Evolutionary conservation across 2,329 filamentous ascomycete genomes (phyloP), one percentile per base, ranked within the genome.

Genomic region (Leptographium lundbergii): DNA sequence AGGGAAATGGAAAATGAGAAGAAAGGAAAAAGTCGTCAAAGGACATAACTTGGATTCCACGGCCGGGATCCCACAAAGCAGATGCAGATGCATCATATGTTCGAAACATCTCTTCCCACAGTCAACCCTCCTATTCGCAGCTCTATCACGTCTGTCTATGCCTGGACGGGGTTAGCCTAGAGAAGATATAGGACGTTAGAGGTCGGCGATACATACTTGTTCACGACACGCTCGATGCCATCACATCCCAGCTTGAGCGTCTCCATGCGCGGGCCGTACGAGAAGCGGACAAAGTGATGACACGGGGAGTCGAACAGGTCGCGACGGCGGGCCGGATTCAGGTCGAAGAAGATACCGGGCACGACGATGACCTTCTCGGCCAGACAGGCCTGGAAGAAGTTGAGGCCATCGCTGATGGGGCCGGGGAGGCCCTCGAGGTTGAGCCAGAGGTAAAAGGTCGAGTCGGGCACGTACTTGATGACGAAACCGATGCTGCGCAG

Each of bases 331-430:
- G 88, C 87, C 4, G 92, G 92, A 75, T 97, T 97, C 64, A 97
- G 74, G 68, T 97, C 92, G 71, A 97, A 97, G 81, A 97, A 97
- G 72, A 97, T 97, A 61, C 92, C 92, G 0, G 92, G 92, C 5
- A 97, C 92, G 22, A 96, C 91, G 68, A 96, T 96, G 65, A 95
- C 89, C 79, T 95, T 95, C 77, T 96, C 91, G 68, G 88, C 84
- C 52, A 97, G 77, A 69, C 94, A 94, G 34, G 91, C 91, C 71
- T 94, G 85, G 83, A 97, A 96, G 81, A 97, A 97, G 76, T 95
- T 96, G 68, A 97, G 77, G 10, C 92, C 92, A 70, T 97, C 92
- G 61, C 88, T 86, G 71, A 97, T 95, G 62, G 85, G 81, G n/a
- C 81, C 80, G 0, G 92, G 89, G 3, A 94, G 77, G 54, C 80